phyloP scores from a whole-genome alignment of 73 alveolate genomes.

The Symbiodinium pilosum region DNA sequence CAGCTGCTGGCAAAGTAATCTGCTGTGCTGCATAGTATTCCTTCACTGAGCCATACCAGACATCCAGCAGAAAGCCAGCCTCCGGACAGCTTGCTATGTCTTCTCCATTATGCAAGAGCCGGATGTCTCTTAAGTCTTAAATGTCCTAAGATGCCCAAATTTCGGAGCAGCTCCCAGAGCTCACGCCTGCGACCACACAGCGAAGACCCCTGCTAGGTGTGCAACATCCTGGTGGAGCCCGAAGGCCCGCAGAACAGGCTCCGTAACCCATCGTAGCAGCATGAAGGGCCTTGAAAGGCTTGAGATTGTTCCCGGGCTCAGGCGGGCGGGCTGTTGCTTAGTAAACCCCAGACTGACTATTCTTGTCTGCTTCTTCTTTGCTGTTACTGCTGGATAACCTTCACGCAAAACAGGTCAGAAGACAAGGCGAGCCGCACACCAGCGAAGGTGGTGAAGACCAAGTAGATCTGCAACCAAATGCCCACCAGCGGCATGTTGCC shows the following conservation, averaged over 20 bases:
- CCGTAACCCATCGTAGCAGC: constrained; percentile 60
- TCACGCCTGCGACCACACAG: constrained; percentile 73
- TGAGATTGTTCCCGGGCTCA: too few relatives aligned
- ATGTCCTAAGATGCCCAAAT: too few relatives aligned
- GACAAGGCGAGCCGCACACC: constrained; percentile 3
- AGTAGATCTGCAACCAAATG: constrained; percentile 63
- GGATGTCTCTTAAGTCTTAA: too few relatives aligned
- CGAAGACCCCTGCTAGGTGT: constrained; percentile 35
- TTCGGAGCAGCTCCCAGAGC: too few relatives aligned
- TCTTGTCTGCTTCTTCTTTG: too few relatives aligned
- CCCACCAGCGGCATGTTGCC: constrained; percentile 75
- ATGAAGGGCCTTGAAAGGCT: constrained; percentile 23
- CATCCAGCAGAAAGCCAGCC: constrained; percentile 69
- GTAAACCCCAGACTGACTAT: too few relatives aligned
- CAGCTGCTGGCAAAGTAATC: constrained; percentile 65
- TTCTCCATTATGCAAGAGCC: too few relatives aligned
- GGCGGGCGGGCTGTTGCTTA: too few relatives aligned
- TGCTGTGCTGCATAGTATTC: constrained; percentile 86
- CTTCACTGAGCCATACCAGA: constrained; percentile 49
- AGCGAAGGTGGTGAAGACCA: constrained; percentile 56
- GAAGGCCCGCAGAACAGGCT: constrained; percentile 39
- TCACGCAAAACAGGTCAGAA: background rate
- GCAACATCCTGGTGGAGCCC: constrained; percentile 56
- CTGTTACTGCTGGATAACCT: too few relatives aligned
- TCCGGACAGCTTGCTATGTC: too few relatives aligned